phyloP scores from a whole-genome alignment of 1,284 basidiomycete species.

The Sutorius eximius region DNA sequence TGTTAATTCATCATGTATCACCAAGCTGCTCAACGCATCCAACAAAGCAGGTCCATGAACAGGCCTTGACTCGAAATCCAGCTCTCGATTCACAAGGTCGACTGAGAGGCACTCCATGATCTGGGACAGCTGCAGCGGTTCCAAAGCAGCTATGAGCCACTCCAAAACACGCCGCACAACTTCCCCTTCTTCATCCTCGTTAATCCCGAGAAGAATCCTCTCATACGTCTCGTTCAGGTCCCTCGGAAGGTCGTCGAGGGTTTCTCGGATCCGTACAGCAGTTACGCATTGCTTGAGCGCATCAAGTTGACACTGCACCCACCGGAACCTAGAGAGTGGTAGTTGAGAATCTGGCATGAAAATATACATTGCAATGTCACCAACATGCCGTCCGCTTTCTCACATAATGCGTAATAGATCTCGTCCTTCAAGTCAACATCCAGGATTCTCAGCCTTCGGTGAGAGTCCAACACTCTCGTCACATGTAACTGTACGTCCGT shows the following conservation, averaged over 20 bases:
- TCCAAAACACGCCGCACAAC: not conserved
- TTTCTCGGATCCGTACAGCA: not conserved
- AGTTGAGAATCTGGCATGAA: not conserved
- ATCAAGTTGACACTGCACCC: conserved; percentile 15
- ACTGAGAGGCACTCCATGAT: conserved; percentile 10
- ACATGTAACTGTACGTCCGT: conserved; percentile 1
- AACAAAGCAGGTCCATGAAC: conserved; percentile 8
- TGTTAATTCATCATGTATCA: conserved; percentile 1
- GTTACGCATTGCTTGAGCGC: not conserved
- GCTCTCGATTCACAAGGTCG: not conserved
- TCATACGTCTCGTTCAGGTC: conserved; percentile 9
- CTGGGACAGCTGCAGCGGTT: conserved; percentile 9
- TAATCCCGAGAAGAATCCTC: conserved; percentile 1
- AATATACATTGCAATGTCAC: not conserved
- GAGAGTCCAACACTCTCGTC: not conserved
- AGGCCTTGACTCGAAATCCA: not conserved
- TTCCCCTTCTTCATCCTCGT: not conserved
- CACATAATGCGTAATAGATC: not conserved
- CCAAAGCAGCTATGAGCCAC: conserved; percentile 10
- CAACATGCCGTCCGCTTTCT: conserved; percentile 5
- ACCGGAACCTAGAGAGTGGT: conserved; percentile 7
- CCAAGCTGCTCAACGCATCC: conserved; percentile 11
- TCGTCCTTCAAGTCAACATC: not conserved
- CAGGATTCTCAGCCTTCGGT: not conserved
- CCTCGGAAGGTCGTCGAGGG: conserved; percentile 3